Conservation (phyloP, 2,329 filamentous ascomycete species). For the Exophiala lecanii-corni region DNA sequence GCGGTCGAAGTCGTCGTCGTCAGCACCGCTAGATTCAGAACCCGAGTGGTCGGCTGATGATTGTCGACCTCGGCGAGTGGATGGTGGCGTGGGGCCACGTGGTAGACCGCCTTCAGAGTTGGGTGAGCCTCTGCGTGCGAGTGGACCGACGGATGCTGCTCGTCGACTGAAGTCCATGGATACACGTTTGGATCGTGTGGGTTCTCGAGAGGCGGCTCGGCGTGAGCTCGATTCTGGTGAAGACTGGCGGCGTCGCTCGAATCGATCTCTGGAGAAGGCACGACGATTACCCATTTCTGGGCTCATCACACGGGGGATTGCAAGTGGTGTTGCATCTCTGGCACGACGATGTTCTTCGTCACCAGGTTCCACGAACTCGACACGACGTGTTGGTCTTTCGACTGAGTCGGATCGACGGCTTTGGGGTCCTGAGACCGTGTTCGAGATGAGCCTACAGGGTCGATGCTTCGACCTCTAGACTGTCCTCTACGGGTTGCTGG, state of each 20-base stretch:
- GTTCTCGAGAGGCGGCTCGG: neutral
- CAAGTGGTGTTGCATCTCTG: neutral
- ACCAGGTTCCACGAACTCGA: too few species aligned
- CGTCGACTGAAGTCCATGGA: constrained; percentile 12
- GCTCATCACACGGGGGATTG: neutral
- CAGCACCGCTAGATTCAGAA: neutral
- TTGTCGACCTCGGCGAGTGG: neutral
- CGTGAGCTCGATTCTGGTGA: neutral
- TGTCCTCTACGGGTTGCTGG: neutral
- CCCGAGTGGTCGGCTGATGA: neutral
- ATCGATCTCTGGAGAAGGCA: constrained; percentile 11
- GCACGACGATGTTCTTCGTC: neutral
- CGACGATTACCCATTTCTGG: constrained; percentile 1
- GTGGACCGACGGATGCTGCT: constrained; percentile 17
- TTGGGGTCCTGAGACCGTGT: neutral
- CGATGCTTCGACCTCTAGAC: neutral
- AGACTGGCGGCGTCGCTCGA: constrained; percentile 2
- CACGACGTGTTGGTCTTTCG: too few species aligned
- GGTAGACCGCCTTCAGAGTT: neutral
- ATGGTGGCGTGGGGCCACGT: neutral
- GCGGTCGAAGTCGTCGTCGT: neutral
- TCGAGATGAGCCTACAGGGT: neutral
- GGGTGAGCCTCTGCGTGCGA: constrained; percentile 8
- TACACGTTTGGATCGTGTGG: neutral
- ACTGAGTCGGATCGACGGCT: neutral